A percentile compares a stretch with the other conserved stretches of the same genome.
phyloP scores from a whole-genome alignment of 1,284 basidiomycete species.

The Chiua sp. region DNA sequence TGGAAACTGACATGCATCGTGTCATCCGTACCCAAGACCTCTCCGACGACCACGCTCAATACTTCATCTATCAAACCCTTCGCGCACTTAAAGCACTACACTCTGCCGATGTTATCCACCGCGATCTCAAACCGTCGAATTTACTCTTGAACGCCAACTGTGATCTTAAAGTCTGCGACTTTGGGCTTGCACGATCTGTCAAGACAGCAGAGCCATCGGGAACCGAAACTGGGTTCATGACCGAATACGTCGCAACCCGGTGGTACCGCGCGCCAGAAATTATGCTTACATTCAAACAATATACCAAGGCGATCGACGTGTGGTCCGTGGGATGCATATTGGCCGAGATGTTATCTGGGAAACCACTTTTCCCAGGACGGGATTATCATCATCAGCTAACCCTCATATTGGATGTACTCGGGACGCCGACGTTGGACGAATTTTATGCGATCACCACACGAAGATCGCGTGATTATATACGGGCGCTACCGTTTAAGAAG shows the following conservation, averaged over 20 bases:
- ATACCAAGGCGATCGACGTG: conserved; percentile 93
- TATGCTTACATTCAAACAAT: conserved; percentile 97
- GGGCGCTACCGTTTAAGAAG: conserved; percentile 88
- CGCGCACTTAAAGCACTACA: conserved; percentile 95
- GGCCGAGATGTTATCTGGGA: conserved; percentile 95
- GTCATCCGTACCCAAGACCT: conserved; percentile 83
- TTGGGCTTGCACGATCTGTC: conserved; percentile 88
- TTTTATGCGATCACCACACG: conserved; percentile 90
- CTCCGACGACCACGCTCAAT: conserved; percentile 80
- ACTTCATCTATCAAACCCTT: conserved; percentile 88
- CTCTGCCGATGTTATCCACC: conserved; percentile 93
- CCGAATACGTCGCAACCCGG: conserved; percentile 92
- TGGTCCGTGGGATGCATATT: conserved; percentile 98
- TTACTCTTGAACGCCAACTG: conserved; percentile 96
- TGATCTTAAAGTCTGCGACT: conserved; percentile 95
- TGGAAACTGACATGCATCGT: conserved; percentile 78
- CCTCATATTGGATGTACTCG: conserved; percentile 89
- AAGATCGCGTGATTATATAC: conserved; percentile 89
- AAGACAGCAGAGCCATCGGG: conserved; percentile 86
- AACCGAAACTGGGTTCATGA: conserved; percentile 90
- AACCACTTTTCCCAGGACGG: conserved; percentile 94
- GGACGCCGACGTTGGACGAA: conserved; percentile 92
- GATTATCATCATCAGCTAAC: conserved; percentile 97
- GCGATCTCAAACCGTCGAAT: conserved; percentile 96
- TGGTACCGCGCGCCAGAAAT: conserved; percentile 97